Conservation (phyloP, 345 rosid species). For the Excoecaria cochinchinensis region DNA sequence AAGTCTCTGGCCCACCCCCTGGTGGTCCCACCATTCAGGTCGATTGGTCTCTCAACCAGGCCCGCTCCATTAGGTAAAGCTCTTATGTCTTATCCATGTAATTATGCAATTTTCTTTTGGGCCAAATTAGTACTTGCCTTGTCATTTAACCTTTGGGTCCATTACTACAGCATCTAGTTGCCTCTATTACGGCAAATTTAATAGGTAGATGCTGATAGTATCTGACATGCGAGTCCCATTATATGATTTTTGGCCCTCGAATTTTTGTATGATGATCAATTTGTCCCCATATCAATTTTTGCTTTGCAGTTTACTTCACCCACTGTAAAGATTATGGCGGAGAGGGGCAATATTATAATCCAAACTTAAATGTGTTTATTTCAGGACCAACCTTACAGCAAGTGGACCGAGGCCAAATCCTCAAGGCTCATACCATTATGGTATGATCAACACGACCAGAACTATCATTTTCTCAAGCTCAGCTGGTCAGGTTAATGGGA, state of each 20-base stretch:
- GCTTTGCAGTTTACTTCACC: too few species aligned
- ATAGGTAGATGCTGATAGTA: too few species aligned
- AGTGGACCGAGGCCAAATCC: slow-evolving; percentile 98
- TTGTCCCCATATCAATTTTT: too few species aligned
- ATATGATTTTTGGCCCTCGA: too few species aligned
- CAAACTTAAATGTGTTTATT: neutral
- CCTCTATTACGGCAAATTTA: too few species aligned
- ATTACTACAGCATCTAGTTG: neutral
- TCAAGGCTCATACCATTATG: slow-evolving; percentile 96
- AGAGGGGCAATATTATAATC: too few species aligned
- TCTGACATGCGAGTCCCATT: too few species aligned
- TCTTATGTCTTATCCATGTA: neutral
- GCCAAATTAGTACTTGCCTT: neutral
- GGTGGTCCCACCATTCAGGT: slow-evolving; percentile 61
- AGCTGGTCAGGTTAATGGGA: slow-evolving; percentile 75
- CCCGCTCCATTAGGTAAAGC: slow-evolving; percentile 95
- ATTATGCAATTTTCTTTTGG: too few species aligned
- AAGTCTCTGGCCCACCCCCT: slow-evolving; percentile 80
- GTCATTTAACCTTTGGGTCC: neutral
- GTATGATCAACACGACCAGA: slow-evolving; percentile 71
- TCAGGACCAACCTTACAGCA: slow-evolving; percentile 89
- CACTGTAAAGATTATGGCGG: too few species aligned
- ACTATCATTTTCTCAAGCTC: slow-evolving; percentile 72
- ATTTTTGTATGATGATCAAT: too few species aligned
- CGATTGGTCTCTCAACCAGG: slow-evolving; percentile 73